These are phyloP conservation scores for Plectosphaerella cucumerina DNA, from an alignment of 2,329 filamentous ascomycete species.

Conservation along the genomic window DNA sequence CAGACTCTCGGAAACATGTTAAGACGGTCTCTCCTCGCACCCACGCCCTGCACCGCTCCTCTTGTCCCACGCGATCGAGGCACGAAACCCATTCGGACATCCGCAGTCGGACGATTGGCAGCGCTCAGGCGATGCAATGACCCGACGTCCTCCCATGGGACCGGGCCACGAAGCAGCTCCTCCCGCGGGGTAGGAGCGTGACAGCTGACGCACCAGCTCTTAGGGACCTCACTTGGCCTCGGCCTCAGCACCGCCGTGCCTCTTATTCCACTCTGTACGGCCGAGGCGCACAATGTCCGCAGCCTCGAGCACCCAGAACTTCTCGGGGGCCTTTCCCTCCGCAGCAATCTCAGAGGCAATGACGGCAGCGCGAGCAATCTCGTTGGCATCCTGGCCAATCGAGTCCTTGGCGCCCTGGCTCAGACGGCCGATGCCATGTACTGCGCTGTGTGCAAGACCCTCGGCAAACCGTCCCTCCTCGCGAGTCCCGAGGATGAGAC, in stretches of 20 bases:
- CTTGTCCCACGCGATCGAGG: no score
- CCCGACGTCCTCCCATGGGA: no score
- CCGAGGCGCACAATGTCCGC: slow-evolving; percentile 64
- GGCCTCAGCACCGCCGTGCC: neutral
- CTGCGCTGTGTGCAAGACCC: slow-evolving; percentile 48
- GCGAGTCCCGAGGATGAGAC: slow-evolving; percentile 69
- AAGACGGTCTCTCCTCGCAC: no score
- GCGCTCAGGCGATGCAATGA: no score
- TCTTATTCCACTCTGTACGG: slow-evolving; percentile 49
- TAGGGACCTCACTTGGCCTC: neutral
- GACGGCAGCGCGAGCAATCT: slow-evolving; percentile 67
- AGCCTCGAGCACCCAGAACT: slow-evolving; percentile 57
- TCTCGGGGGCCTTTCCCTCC: slow-evolving; percentile 54
- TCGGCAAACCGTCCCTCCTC: slow-evolving; percentile 58
- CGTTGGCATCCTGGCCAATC: slow-evolving; percentile 69
- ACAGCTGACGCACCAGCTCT: neutral
- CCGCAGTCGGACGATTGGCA: no score
- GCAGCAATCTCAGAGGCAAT: slow-evolving; percentile 53
- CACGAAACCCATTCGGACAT: no score
- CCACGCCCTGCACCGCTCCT: no score
- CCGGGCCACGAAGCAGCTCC: no score
- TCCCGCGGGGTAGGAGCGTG: no score
- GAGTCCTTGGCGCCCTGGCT: slow-evolving; percentile 54
- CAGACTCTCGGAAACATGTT: no score
- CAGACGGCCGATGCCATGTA: slow-evolving; percentile 51